Conservation (phyloP, 495 filamentous ascomycete genomes). For the Daldinia loculata region DNA sequence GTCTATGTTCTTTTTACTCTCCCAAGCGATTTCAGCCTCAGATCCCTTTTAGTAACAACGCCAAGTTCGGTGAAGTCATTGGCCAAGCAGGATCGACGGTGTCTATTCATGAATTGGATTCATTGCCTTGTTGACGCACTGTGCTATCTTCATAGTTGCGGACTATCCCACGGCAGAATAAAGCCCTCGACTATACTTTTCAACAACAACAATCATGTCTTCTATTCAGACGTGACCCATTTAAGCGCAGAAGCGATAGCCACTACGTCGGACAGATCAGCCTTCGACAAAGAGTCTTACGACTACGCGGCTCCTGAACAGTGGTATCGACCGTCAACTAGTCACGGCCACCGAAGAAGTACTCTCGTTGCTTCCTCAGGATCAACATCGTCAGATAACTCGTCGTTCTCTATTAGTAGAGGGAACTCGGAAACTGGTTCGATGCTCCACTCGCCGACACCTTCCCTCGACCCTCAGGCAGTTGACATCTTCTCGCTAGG, state of each 20-base stretch:
- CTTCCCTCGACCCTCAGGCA: conserved; percentile 57
- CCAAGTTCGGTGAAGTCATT: conserved; percentile 74
- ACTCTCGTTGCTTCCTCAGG: conserved; percentile 44
- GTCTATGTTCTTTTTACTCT: conserved; percentile 83
- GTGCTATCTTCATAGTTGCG: conserved; percentile 76
- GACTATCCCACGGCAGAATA: conserved; percentile 80
- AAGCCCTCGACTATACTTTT: conserved; percentile 84
- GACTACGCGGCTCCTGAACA: conserved; percentile 89
- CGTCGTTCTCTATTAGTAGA: conserved; percentile 50
- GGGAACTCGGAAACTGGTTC: conserved; percentile 42
- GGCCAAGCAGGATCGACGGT: conserved; percentile 73
- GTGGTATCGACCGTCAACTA: conserved; percentile 63
- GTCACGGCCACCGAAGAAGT: conserved; percentile 42
- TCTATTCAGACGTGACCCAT: conserved; percentile 73
- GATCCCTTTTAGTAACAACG: conserved; percentile 75
- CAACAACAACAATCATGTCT: conserved; percentile 73
- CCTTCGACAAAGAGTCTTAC: conserved; percentile 80
- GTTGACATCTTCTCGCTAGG: conserved; percentile 82
- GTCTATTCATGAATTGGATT: conserved; percentile 81
- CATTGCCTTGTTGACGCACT: conserved; percentile 84
- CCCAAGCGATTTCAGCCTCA: conserved; percentile 77
- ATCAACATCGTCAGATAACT: conserved; percentile 45
- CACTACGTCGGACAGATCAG: conserved; percentile 50
- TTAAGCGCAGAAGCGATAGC: conserved; percentile 59
- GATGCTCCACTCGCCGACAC: conserved; percentile 47